Percentiles rank a stretch among this genome's conserved stretches.
phyloP scores from a whole-genome alignment of 345 rosid genomes.

The Cardiospermum halicacabum region DNA sequence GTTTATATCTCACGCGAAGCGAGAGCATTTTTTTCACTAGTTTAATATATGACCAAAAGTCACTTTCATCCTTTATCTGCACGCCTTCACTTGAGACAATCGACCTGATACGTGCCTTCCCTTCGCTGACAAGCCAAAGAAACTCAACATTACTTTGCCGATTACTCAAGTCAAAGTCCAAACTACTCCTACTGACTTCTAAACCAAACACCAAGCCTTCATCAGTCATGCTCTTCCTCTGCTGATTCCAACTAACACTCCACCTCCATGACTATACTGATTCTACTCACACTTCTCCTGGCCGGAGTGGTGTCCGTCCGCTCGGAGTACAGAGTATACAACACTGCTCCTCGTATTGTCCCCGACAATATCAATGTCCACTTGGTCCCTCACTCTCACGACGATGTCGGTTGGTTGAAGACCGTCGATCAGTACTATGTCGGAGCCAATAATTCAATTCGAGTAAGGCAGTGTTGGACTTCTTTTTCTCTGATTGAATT shows the following conservation, averaged over 20 bases:
- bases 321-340: constrained; percentile 61
- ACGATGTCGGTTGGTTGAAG: constrained; percentile 96
- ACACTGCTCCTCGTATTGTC: constrained; percentile 49
- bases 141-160: too few relatives aligned
- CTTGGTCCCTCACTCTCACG: constrained; percentile 93
- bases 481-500: background rate
- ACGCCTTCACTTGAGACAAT: too few relatives aligned
- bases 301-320: constrained; percentile 17
- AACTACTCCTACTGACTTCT: too few relatives aligned
- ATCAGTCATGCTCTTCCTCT: background rate
- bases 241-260: constrained; percentile 1
- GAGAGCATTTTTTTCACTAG: too few relatives aligned
- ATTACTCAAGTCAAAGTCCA: too few relatives aligned
- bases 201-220: background rate
- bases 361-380: constrained; percentile 85
- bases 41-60: too few relatives aligned
- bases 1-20: too few relatives aligned
- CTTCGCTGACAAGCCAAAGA: too few relatives aligned
- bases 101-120: too few relatives aligned
- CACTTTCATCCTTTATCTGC: too few relatives aligned
- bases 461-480: constrained; percentile 35
- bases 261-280: constrained; percentile 14
- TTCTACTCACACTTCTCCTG: constrained; percentile 15
- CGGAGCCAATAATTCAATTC: constrained; percentile 84
- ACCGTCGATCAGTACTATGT: constrained; percentile 94